These are phyloP conservation scores for Fusarium duplospermum DNA, from an alignment of 2,329 filamentous ascomycete genomes.

Conservation along the genomic window DNA sequence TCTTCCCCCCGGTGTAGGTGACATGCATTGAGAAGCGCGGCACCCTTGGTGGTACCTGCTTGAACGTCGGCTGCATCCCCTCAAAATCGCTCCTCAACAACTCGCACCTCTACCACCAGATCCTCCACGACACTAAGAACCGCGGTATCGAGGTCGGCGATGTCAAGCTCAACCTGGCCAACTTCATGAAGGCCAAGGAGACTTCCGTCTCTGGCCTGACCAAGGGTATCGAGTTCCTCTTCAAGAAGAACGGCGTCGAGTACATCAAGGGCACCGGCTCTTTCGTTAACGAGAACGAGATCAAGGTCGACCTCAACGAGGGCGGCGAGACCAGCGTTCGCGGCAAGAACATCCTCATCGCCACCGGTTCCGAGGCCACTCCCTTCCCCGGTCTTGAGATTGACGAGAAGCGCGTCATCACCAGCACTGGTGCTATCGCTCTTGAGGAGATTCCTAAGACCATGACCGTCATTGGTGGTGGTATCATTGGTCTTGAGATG, in stretches of 20 bases:
- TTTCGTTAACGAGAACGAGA: conserved; percentile 88
- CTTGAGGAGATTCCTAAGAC: conserved; percentile 93
- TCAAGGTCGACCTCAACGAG: conserved; percentile 90
- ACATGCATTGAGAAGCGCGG: conserved; percentile 99
- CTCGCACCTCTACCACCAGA: conserved; percentile 97
- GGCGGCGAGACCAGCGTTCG: conserved; percentile 88
- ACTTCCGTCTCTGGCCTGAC: conserved; percentile 88
- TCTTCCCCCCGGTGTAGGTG: conserved; percentile 66
- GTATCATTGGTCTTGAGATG: conserved; percentile 99
- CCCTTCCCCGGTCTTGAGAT: conserved; percentile 96
- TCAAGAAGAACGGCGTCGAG: conserved; percentile 99
- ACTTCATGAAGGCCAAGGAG: conserved; percentile 99
- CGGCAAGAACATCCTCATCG: conserved; percentile 98
- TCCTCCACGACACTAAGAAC: conserved; percentile 95
- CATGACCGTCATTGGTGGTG: conserved; percentile 96
- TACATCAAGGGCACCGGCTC: conserved; percentile 94
- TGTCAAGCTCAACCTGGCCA: conserved; percentile 92
- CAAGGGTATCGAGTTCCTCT: conserved; percentile 96
- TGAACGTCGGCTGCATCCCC: conserved; percentile 99
- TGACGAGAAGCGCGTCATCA: conserved; percentile 97
- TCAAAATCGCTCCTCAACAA: conserved; percentile 99
- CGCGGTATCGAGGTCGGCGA: conserved; percentile 97
- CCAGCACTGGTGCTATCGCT: conserved; percentile 93
- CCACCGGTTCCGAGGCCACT: conserved; percentile 93
- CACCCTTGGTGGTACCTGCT: conserved; percentile 91